A percentile compares a stretch with the other conserved stretches of the same genome.
phyloP scores from a whole-genome alignment of 345 rosid genomes.

The Dipteronia sinensis region DNA sequence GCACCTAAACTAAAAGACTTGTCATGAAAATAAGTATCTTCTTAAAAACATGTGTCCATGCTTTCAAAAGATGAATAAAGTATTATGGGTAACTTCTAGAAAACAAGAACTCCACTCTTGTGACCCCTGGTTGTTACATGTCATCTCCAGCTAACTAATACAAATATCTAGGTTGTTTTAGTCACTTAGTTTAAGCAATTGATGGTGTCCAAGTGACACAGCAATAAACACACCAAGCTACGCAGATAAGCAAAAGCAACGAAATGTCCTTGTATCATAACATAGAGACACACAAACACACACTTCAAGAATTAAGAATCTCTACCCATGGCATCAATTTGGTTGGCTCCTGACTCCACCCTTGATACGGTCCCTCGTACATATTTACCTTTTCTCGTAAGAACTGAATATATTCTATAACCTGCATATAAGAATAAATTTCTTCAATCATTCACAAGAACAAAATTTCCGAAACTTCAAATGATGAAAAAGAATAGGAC shows the following conservation, averaged over 20 bases:
- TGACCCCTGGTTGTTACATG: no score
- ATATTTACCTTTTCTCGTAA: constrained; percentile 69
- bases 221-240: constrained; percentile 11
- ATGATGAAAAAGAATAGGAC: background rate
- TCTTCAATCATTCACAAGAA: constrained; percentile 11
- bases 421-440: constrained; percentile 40
- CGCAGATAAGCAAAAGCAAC: constrained; percentile 1
- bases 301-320: constrained; percentile 10
- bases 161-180: no score
- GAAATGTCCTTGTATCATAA: background rate
- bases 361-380: constrained; percentile 66
- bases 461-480: background rate
- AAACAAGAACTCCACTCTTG: no score
- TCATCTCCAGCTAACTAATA: no score
- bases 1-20: no score
- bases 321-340: constrained; percentile 79
- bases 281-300: background rate
- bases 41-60: no score
- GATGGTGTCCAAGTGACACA: background rate
- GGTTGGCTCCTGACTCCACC: constrained; percentile 60
- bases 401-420: constrained; percentile 79
- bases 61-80: no score
- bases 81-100: no score
- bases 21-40: no score
- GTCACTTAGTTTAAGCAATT: no score